phyloP scores from a whole-genome alignment of 352 stramenopile genomes.

The Globisporangium cylindrosporum region DNA sequence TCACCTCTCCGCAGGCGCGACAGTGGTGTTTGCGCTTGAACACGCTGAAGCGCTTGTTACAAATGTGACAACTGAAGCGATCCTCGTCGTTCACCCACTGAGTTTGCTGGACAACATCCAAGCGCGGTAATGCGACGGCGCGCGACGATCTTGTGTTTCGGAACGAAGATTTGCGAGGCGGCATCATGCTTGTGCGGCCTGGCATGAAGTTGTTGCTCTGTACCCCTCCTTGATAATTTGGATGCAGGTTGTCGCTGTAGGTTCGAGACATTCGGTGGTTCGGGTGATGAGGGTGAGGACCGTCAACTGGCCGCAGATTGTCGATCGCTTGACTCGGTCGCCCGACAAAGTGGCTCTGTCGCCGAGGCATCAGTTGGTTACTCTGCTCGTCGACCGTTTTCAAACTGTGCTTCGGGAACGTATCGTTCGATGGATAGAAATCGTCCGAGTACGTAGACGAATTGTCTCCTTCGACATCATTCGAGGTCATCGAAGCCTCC shows the following conservation, averaged over 20 bases:
- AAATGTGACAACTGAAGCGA: conserved; percentile 85
- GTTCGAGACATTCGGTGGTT: conserved; percentile 38
- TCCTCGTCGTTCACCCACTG: conserved; percentile 87
- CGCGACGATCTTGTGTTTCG: conserved; percentile 73
- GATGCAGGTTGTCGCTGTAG: conserved; percentile 41
- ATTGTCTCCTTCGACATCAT: conserved; percentile 68
- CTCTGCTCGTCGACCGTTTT: conserved; percentile 73
- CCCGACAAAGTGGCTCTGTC: conserved; percentile 23
- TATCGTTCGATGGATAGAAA: conserved; percentile 51
- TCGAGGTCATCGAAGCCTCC: conserved; percentile 54
- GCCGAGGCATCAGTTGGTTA: conserved; percentile 49
- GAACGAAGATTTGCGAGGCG: conserved; percentile 74
- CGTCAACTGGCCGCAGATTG: conserved; percentile 53
- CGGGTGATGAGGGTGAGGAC: conserved; percentile 23
- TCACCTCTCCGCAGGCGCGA: conserved; percentile 79
- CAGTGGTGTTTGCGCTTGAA: conserved; percentile 89
- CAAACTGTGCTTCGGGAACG: conserved; percentile 57
- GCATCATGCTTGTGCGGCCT: conserved; percentile 23
- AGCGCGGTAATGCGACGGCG: conserved; percentile 60
- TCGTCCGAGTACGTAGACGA: conserved; percentile 73
- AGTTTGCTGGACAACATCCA: conserved; percentile 77
- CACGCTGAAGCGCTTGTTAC: conserved; percentile 87
- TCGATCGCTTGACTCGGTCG: conserved; percentile 36
- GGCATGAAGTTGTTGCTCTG: conserved; percentile 19
- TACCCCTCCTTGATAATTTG: conserved; percentile 24